These are phyloP conservation scores for Tetrapisispora pingtungensis DNA, from an alignment of 805 yeast species.

Conservation along the genomic window DNA sequence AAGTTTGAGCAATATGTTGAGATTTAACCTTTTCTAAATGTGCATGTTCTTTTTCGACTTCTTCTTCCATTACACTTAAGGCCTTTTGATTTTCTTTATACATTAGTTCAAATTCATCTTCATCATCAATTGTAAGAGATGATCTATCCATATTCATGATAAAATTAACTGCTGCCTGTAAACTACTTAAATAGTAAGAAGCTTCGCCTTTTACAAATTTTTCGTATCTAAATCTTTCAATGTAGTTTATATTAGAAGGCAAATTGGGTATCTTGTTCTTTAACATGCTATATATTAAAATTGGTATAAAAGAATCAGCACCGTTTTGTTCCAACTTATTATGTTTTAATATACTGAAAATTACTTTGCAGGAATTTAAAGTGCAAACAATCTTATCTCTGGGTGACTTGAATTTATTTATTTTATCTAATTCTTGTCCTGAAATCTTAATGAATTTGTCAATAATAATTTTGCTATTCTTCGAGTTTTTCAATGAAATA, in stretches of 20 bases:
- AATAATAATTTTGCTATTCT: conserved; percentile 15
- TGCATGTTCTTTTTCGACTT: conserved; percentile 9
- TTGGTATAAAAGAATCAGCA: conserved; percentile 91
- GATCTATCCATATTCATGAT: conserved; percentile 49
- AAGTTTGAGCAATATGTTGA: not conserved
- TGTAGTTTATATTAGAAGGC: conserved; percentile 72
- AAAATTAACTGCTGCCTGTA: conserved; percentile 80
- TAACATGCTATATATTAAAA: conserved; percentile 68
- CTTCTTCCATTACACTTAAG: conserved; percentile 24
- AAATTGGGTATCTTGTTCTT: conserved; percentile 55
- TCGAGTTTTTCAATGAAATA: conserved; percentile 39
- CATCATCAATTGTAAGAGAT: conserved; percentile 50
- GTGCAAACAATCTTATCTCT: conserved; percentile 89
- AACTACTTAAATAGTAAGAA: conserved; percentile 81
- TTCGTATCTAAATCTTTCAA: conserved; percentile 71
- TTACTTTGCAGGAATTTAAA: conserved; percentile 83
- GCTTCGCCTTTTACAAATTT: conserved; percentile 79
- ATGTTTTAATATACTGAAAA: conserved; percentile 75
- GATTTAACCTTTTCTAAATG: not conserved
- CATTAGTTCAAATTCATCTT: conserved; percentile 47
- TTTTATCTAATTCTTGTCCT: conserved; percentile 60
- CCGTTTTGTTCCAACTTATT: conserved; percentile 56
- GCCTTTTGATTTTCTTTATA: conserved; percentile 35
- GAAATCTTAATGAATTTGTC: conserved; percentile 57
- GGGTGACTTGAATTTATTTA: conserved; percentile 82